Percentiles rank a stretch among this genome's conserved stretches.
Evolutionary conservation across 1,284 basidiomycete genomes (phyloP).

Genomic region (Cutaneotrichosporon sp.): DNA sequence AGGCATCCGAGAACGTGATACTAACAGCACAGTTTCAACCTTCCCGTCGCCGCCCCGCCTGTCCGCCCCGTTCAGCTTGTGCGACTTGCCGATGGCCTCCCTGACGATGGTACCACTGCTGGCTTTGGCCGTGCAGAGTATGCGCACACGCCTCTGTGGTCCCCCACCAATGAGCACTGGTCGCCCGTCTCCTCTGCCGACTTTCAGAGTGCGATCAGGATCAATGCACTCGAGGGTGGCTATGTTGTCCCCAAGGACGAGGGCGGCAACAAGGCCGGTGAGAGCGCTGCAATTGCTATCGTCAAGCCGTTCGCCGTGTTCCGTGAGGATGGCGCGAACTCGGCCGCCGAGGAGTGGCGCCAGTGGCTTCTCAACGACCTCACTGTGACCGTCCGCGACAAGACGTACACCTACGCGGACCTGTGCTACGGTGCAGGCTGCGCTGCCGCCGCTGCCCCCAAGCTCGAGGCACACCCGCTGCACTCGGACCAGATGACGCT

Average conservation of each 20-base stretch:
- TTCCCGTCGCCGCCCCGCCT: slow-evolving; percentile 35
- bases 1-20: not conserved
- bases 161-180: slow-evolving; percentile 36
- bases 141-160: slow-evolving; percentile 23
- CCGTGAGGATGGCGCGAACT: slow-evolving; percentile 32
- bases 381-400: slow-evolving; percentile 37
- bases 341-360: slow-evolving; percentile 39
- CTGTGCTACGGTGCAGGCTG: slow-evolving; percentile 41
- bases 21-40: slow-evolving; percentile 34
- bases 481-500: slow-evolving; percentile 43
- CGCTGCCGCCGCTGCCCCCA: slow-evolving; percentile 27
- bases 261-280: slow-evolving; percentile 45
- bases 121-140: slow-evolving; percentile 18
- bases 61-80: slow-evolving; percentile 44
- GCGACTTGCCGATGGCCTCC: slow-evolving; percentile 33
- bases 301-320: slow-evolving; percentile 52
- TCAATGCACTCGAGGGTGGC: slow-evolving; percentile 44
- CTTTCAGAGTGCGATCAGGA: slow-evolving; percentile 42
- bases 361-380: slow-evolving; percentile 44
- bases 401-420: slow-evolving; percentile 44
- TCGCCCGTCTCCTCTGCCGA: slow-evolving; percentile 34
- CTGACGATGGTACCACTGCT: slow-evolving; percentile 27
- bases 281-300: slow-evolving; percentile 44
- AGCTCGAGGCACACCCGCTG: slow-evolving; percentile 40
- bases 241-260: slow-evolving; percentile 36